Evolutionary conservation across 1,284 basidiomycete species (phyloP), one percentile per base, ranked within the genome.

Genomic region (Boletus subluridellus): DNA sequence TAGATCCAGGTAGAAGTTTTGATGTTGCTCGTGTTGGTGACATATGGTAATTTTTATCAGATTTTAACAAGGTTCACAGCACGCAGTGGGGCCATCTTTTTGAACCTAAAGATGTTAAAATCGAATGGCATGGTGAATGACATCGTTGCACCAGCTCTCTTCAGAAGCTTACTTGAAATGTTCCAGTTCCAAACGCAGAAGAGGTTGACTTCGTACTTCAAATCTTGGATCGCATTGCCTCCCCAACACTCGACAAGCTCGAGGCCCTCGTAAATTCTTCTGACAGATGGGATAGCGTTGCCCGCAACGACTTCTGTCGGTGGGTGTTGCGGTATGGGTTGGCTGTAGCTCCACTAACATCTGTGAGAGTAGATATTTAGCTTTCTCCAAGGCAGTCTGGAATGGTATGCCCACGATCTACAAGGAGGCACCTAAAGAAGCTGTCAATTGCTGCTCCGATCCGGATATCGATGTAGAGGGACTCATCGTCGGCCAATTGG

Each of bases 291-390:
- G 85, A 92, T 66, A 85, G 80, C 58, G 79, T 85, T 21, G 87
- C 88, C 76, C 86, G 90, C 35, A 98, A 97, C 72, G 95, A 98
- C 73, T 97, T 98, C 71, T 98, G 95, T 74, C 85, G 96, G 81
- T 88, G 77, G 60, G 80, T 69, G 17, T 57, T 57, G 45, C 15
- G 49, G 48, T 28, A 49, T 41, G 42, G 3, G n/a, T 52, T 11
- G 30, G 21, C 10, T 38, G 14, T 54, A 37, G 32, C 30, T 42
- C 53, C 24, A 12, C 26, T 61, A n/a, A 68, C 30, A 11, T 47
- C 7, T 53, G 7, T 53, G 47, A 45, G 48, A 26, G 9, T 66
- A 90, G 89, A 49, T 85, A 83, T 66, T 73, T 91, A 21, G 78
- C 85, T 60, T 80, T 83, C 30, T 80, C 84, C 28, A 81, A 86